A percentile compares a stretch with the other conserved stretches of the same genome.
Conservation (phyloP, 2,329 filamentous ascomycete species). For the Xylaria sp. region DNA sequence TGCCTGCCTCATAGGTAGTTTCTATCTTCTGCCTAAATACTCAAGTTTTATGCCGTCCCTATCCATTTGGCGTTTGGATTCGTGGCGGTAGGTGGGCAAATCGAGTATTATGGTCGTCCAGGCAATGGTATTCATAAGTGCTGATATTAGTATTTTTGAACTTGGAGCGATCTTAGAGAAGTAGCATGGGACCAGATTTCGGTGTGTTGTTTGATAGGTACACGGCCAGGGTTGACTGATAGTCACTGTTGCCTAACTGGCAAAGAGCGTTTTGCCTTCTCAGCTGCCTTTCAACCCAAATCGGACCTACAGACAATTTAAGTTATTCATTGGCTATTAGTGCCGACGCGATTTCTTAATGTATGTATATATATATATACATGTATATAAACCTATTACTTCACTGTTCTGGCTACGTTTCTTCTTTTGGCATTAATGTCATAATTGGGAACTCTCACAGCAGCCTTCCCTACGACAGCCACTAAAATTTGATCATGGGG, state of each 20-base stretch:
- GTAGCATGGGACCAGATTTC: not conserved
- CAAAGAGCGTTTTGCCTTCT: not conserved
- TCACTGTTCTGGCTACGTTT: not conserved
- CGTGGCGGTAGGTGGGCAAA: too few relatives aligned
- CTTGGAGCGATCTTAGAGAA: constrained; percentile 9
- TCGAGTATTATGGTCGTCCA: not conserved
- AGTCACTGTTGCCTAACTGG: not conserved
- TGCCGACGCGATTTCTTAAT: not conserved
- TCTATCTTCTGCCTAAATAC: not conserved
- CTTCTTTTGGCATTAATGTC: not conserved
- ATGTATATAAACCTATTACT: too few relatives aligned
- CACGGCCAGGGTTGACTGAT: not conserved
- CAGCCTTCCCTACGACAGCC: too few relatives aligned
- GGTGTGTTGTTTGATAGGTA: not conserved
- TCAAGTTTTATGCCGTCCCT: not conserved
- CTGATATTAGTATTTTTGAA: not conserved
- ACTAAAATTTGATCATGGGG: too few relatives aligned
- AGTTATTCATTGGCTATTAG: not conserved
- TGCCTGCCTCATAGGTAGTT: not conserved
- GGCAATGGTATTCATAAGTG: not conserved
- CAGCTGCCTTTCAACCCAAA: not conserved
- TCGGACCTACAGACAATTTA: not conserved
- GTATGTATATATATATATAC: not conserved
- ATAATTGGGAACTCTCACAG: too few relatives aligned
- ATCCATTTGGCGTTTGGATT: not conserved